These are phyloP conservation scores for Aspergillus flavus DNA, from an alignment of 2,329 filamentous ascomycete species.

Conservation along the genomic window DNA sequence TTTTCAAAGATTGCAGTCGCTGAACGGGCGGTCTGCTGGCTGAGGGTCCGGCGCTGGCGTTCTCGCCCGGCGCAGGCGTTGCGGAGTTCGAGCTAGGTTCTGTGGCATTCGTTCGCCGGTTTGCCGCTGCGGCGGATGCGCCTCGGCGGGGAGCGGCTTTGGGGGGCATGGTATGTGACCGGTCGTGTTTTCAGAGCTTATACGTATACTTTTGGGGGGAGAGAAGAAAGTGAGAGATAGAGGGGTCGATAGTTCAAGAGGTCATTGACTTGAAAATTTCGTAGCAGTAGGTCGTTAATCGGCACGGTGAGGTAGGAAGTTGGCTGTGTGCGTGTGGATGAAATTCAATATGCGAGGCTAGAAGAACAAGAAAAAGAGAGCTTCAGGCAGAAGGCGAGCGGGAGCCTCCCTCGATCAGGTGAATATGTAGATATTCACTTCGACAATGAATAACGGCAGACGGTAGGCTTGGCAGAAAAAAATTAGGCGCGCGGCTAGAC, in stretches of 20 bases:
- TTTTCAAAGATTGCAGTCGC: slow-evolving; percentile 47
- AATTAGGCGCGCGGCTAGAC: slow-evolving; percentile 10
- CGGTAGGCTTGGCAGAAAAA: slow-evolving; percentile 3
- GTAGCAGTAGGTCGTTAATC: background rate
- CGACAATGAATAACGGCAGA: background rate
- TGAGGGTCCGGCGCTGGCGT: slow-evolving; percentile 5
- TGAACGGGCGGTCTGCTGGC: slow-evolving; percentile 38
- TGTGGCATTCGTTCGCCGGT: slow-evolving; percentile 18
- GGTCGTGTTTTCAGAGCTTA: background rate
- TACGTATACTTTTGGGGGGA: background rate
- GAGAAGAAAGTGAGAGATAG: background rate
- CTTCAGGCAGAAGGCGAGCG: no score
- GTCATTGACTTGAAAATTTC: background rate
- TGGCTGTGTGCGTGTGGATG: no score
- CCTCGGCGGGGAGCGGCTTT: slow-evolving; percentile 34
- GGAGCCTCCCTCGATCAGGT: background rate
- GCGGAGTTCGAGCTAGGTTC: slow-evolving; percentile 19
- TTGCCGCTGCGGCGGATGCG: slow-evolving; percentile 21
- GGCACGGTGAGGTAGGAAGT: background rate
- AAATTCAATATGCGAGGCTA: background rate
- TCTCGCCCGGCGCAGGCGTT: slow-evolving; percentile 8
- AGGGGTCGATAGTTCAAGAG: background rate
- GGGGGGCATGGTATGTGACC: slow-evolving; percentile 33
- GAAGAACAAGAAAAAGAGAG: background rate
- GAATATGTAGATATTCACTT: background rate